Evolutionary conservation across 2,329 filamentous ascomycete species (phyloP).

Genomic region (Blastomyces emzantsi): DNA sequence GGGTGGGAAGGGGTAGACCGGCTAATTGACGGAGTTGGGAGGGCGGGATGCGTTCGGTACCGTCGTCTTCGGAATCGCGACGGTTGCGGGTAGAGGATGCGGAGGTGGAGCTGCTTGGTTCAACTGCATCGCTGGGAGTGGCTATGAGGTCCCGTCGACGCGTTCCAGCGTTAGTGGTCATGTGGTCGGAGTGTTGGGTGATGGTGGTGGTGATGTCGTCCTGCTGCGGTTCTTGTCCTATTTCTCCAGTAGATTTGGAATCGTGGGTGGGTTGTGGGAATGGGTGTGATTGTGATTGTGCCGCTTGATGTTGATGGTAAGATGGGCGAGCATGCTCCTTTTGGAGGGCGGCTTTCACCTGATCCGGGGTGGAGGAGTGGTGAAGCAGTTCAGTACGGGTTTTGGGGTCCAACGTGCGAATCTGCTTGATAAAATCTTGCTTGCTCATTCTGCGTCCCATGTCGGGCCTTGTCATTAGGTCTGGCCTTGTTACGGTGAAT

Average conservation of each 20-base stretch:
- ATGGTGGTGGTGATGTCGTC: constrained; percentile 33
- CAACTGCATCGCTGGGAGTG: constrained; percentile 18
- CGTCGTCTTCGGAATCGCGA: constrained; percentile 36
- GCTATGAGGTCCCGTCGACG: constrained; percentile 28
- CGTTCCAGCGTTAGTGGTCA: constrained; percentile 30
- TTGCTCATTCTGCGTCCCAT: constrained; percentile 56
- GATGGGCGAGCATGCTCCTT: constrained; percentile 17
- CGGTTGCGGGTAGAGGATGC: constrained; percentile 13
- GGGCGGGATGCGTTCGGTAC: constrained; percentile 35
- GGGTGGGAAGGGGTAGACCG: constrained; percentile 1
- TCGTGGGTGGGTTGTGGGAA: constrained; percentile 1
- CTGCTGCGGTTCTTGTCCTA: constrained; percentile 19
- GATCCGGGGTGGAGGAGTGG: constrained; percentile 33
- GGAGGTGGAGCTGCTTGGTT: constrained; percentile 17
- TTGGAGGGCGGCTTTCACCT: constrained; percentile 32
- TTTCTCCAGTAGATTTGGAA: constrained; percentile 11
- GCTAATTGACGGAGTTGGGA: constrained; percentile 20
- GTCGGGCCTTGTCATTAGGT: constrained; percentile 29
- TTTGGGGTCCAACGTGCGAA: constrained; percentile 52
- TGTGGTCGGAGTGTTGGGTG: constrained; percentile 27
- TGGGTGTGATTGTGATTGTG: constrained; percentile 3
- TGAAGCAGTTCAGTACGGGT: constrained; percentile 42
- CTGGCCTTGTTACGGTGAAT: constrained; percentile 48
- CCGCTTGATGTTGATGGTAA: not conserved
- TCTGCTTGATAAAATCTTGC: constrained; percentile 54